Evolutionary conservation across 345 rosid species (phyloP).

Genomic region (Euphorbia peplus): DNA sequence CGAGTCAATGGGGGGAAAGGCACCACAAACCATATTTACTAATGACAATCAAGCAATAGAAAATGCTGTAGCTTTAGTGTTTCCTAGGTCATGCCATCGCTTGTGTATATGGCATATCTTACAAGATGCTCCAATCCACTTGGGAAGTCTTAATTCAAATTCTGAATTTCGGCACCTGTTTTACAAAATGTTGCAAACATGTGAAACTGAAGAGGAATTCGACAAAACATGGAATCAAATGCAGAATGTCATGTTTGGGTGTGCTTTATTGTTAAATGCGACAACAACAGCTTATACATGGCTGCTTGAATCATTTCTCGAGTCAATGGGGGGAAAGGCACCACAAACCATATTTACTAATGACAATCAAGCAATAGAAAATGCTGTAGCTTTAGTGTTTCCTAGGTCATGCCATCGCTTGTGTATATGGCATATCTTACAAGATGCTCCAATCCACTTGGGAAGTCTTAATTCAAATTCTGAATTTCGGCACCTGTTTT

Average conservation of each 20-base stretch:
- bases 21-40: neutral
- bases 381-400: neutral
- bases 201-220: neutral
- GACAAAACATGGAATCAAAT: neutral
- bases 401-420: neutral
- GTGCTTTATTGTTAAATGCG: constrained; percentile 1
- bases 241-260: neutral
- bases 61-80: neutral
- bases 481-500: neutral
- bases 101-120: constrained; percentile 1
- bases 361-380: neutral
- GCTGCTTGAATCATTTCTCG: neutral
- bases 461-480: neutral
- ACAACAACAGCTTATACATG: neutral
- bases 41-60: neutral
- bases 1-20: neutral
- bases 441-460: neutral
- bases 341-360: neutral
- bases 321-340: neutral
- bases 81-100: neutral
- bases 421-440: neutral
- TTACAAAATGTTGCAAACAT: neutral
- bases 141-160: neutral
- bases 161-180: neutral
- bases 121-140: neutral